Percentiles rank a stretch among this genome's conserved stretches.
Evolutionary conservation across 805 yeast species (phyloP).

Genomic region (Wickerhamomyces bisporus): DNA sequence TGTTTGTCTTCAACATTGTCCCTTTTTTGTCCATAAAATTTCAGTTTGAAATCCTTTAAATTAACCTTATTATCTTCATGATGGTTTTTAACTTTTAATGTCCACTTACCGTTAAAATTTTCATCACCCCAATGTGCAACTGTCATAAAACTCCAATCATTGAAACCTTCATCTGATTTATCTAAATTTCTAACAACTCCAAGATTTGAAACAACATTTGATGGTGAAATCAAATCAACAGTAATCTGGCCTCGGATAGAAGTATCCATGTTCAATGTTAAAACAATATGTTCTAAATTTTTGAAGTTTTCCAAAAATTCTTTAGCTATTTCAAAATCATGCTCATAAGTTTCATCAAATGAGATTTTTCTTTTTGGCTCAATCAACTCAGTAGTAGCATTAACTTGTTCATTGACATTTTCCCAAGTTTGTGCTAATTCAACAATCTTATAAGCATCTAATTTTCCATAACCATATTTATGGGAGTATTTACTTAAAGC

Average conservation of each 20-base stretch:
- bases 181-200: slow-evolving; percentile 68
- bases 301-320: slow-evolving; percentile 57
- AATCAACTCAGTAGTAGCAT: slow-evolving; percentile 44
- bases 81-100: slow-evolving; percentile 51
- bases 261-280: slow-evolving; percentile 67
- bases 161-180: slow-evolving; percentile 49
- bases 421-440: slow-evolving; percentile 69
- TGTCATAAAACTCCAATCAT: slow-evolving; percentile 87
- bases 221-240: slow-evolving; percentile 66
- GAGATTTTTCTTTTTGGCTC: slow-evolving; percentile 18
- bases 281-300: slow-evolving; percentile 79
- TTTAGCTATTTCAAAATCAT: slow-evolving; percentile 40
- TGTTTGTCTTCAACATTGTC: slow-evolving; percentile 38
- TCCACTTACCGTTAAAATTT: slow-evolving; percentile 78
- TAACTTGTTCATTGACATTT: slow-evolving; percentile 87
- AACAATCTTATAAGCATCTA: slow-evolving; percentile 77
- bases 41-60: slow-evolving; percentile 69
- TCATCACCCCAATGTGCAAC: slow-evolving; percentile 99
- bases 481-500: slow-evolving; percentile 74
- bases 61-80: slow-evolving; percentile 31
- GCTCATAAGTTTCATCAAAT: slow-evolving; percentile 24
- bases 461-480: slow-evolving; percentile 85
- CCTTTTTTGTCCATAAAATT: slow-evolving; percentile 72
- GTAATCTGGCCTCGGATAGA: slow-evolving; percentile 64
- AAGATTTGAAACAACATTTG: slow-evolving; percentile 65